Percentiles rank a stretch among this genome's conserved stretches.
Evolutionary conservation across 2,329 filamentous ascomycete genomes (phyloP).

Genomic region (Trichoderma aggressivum): DNA sequence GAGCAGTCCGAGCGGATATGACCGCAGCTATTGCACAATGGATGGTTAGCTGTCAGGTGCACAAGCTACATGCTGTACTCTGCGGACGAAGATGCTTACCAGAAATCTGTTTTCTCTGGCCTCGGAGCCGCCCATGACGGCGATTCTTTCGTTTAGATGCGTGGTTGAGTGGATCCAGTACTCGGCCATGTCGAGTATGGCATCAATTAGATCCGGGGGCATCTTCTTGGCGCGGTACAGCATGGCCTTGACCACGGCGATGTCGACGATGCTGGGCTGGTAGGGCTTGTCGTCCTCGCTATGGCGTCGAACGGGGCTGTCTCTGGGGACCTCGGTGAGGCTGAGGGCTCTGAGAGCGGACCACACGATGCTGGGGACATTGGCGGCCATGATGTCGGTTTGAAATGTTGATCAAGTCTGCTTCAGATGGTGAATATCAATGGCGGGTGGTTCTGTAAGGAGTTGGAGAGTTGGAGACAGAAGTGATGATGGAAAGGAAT

Average conservation of each 20-base stretch:
- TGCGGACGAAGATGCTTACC: conserved; percentile 24
- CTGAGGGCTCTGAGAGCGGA: conserved; percentile 4
- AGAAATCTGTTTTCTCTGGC: conserved; percentile 33
- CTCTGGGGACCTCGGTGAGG: not conserved
- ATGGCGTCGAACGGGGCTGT: not conserved
- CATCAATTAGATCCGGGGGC: conserved; percentile 54
- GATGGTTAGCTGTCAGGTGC: not conserved
- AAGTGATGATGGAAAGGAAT: not conserved
- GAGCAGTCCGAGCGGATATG: conserved; percentile 38
- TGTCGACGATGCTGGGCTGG: conserved; percentile 45
- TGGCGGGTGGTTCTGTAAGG: not conserved
- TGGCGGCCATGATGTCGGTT: not conserved
- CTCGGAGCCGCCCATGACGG: conserved; percentile 22
- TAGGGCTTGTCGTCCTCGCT: conserved; percentile 18
- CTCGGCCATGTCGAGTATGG: conserved; percentile 57
- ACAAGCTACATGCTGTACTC: not conserved
- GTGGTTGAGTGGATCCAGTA: conserved; percentile 56
- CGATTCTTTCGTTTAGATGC: conserved; percentile 30
- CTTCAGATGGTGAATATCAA: not conserved
- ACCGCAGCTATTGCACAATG: conserved; percentile 32
- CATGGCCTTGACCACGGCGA: conserved; percentile 47
- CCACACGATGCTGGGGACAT: not conserved
- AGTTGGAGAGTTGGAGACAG: not conserved
- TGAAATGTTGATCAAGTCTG: not conserved
- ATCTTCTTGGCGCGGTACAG: conserved; percentile 43